Evolutionary conservation across 805 yeast genomes (phyloP), one percentile per base, ranked within the genome.

Genomic region (Schwanniomyces yamadae): DNA sequence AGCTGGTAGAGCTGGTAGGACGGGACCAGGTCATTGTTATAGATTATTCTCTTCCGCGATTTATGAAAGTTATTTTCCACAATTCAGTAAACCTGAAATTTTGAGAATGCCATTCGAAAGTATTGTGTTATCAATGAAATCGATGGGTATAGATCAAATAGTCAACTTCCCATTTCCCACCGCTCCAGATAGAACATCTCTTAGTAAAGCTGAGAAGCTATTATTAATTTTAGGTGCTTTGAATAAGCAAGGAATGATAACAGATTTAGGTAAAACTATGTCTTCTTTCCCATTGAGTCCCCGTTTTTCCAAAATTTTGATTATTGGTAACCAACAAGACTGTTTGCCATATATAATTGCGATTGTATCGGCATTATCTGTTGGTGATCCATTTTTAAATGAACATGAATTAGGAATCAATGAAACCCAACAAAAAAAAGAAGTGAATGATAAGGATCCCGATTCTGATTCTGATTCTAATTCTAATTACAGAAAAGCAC

Each of bases 11-110:
- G 98, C 98, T 33, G 98, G 97, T 56, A 82, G 98, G 73, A 90
- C 96, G 0, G 99, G 98, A 0, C 97, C 99, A 0, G 99, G 99
- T 40, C 98, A 93, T 54, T 87, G 96, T 57, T 93, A 93, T 57
- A 69, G 99, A 41, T 60, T 93, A 10, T 93, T 73, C 52, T 91
- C 98, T 0, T 90, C 98, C 11, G 99, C 99, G 2, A 84, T 95
- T 6, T 93, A 71, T 57, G 97, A 93, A 55, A 77, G 80, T 43
- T 93, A 83, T 45, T 93, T 93, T 55, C 71, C 71, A 3, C 88
- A 83, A 52, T 93, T 93, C 52, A 74, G 93, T 8, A 71, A 70
- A 37, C 98, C 99, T 0, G 99, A 93, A 57, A 90, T 93, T 30
- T 64, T 86, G 39, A 71, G 98, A 46, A 90, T 88, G 95, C 98